Evolutionary conservation across 148 eudicot genomes (phyloP).

Genomic region (Chenopodium quinoa): DNA sequence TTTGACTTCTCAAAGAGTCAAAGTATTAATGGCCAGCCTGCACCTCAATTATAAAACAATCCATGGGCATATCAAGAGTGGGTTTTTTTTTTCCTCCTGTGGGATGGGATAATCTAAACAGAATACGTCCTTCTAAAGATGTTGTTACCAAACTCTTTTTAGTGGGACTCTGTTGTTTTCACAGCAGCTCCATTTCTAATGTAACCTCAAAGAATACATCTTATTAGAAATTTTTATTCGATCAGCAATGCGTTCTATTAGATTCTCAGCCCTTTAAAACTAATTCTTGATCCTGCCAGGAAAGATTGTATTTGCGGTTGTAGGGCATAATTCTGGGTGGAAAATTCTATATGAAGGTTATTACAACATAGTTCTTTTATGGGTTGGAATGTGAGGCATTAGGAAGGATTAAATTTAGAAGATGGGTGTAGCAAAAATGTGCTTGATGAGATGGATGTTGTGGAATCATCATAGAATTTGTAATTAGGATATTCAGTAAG

Average conservation of each 20-base stretch:
- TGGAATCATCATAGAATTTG: too few relatives aligned
- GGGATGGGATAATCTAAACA: too few relatives aligned
- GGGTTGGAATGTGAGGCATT: too few relatives aligned
- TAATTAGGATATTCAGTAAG: too few relatives aligned
- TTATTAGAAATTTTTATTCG: not conserved
- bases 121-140: not conserved
- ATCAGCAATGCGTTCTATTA: not conserved
- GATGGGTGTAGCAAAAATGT: too few relatives aligned
- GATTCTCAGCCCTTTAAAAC: not conserved
- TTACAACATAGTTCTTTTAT: too few relatives aligned
- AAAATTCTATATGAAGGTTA: too few relatives aligned
- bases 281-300: not conserved
- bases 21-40: not conserved
- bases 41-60: not conserved
- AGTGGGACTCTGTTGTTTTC: not conserved
- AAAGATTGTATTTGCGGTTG: not conserved
- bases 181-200: not conserved
- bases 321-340: too few relatives aligned
- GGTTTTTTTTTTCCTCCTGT: too few relatives aligned
- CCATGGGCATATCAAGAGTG: not conserved
- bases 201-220: not conserved
- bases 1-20: not conserved
- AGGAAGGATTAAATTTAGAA: too few relatives aligned
- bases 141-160: not conserved
- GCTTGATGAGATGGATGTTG: too few relatives aligned